These are phyloP conservation scores for Vararia minispora DNA, from an alignment of 768 basidiomycete genomes.

Conservation along the genomic window DNA sequence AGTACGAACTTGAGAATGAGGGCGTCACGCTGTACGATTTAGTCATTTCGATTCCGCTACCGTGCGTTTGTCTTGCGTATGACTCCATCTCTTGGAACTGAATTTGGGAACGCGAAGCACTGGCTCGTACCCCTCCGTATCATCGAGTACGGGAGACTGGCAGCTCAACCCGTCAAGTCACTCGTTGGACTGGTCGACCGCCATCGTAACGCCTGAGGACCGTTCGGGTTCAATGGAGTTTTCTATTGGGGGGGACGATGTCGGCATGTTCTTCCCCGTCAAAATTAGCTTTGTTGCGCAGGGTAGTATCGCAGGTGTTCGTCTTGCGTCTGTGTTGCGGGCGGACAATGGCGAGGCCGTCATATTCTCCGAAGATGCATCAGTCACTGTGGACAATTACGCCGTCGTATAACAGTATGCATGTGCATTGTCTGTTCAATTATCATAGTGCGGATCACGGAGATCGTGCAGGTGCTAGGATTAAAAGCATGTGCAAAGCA, in stretches of 20 bases:
- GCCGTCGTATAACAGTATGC: conserved; percentile 24
- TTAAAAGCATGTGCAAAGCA: no score
- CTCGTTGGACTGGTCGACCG: conserved; percentile 78
- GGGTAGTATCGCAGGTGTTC: conserved; percentile 72
- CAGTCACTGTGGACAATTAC: conserved; percentile 38
- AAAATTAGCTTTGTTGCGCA: conserved; percentile 69
- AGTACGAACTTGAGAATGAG: conserved; percentile 91
- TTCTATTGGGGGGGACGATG: conserved; percentile 75
- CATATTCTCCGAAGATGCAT: conserved; percentile 41
- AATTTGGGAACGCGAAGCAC: no score
- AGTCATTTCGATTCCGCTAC: conserved; percentile 84
- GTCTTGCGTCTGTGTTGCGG: conserved; percentile 46
- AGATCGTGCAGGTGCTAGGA: no score
- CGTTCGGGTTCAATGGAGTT: conserved; percentile 87
- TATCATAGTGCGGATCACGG: not conserved
- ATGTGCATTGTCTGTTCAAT: conserved; percentile 8
- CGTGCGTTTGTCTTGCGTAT: no score
- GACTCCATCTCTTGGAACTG: conserved; percentile 5
- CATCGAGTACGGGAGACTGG: conserved; percentile 72
- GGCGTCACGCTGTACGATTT: conserved; percentile 74
- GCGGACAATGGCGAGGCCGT: conserved; percentile 38
- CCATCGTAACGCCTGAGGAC: conserved; percentile 49
- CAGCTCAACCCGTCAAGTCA: conserved; percentile 69
- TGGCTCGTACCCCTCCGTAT: conserved; percentile 79
- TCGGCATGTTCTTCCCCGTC: conserved; percentile 87